Conservation (phyloP, 306 rosid genomes). For the Pterocarpus macrocarpus region DNA sequence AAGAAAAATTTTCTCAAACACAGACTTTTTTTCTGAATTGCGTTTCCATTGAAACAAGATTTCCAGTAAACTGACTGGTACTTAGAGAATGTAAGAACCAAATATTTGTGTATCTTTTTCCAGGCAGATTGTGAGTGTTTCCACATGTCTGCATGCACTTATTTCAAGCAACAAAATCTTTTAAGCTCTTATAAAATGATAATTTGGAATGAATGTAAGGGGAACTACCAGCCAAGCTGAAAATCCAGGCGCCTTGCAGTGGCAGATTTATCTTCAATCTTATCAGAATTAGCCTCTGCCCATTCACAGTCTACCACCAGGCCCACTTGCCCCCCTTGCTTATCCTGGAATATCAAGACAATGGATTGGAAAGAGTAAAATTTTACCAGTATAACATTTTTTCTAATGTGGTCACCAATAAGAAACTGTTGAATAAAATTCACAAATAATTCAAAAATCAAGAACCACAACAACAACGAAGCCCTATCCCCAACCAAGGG, state of each 20-base stretch:
- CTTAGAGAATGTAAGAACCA: neutral
- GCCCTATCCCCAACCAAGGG: neutral
- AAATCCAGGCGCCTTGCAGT: conserved; percentile 92
- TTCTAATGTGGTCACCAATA: neutral
- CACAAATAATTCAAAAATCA: conserved; percentile 13
- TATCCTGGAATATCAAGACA: conserved; percentile 59
- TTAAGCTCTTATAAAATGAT: conserved; percentile 7
- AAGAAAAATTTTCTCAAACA: conserved; percentile 18
- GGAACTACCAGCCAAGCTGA: conserved; percentile 86
- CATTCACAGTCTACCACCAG: conserved; percentile 87
- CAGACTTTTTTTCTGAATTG: conserved; percentile 18
- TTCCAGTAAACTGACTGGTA: conserved; percentile 1
- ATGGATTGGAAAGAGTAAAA: conserved; percentile 20
- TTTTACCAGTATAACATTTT: neutral
- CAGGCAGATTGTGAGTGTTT: neutral
- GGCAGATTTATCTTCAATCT: conserved; percentile 74
- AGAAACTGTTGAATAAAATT: conserved; percentile 12
- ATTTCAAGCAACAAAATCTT: conserved; percentile 14
- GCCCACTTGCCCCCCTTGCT: conserved; percentile 88
- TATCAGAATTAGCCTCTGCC: conserved; percentile 90
- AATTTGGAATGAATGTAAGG: conserved; percentile 23
- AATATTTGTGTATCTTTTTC: neutral
- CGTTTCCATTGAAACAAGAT: conserved; percentile 22
- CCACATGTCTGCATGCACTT: neutral
- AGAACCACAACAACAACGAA: neutral